Conservation (phyloP, 2,329 filamentous ascomycete species). For the Pyricularia pennisetigena region DNA sequence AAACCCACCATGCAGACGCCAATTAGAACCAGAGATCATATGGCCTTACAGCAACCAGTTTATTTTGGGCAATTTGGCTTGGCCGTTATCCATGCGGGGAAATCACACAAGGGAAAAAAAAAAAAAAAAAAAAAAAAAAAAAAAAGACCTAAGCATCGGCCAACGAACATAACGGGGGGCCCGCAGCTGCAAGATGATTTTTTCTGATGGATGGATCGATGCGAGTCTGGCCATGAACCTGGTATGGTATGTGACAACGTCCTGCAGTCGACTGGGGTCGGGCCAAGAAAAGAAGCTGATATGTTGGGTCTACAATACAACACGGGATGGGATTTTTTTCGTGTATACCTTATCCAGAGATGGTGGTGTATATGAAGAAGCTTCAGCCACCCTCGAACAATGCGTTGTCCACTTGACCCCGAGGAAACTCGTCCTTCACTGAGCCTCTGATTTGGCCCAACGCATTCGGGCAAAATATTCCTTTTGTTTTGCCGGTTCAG, state of each 20-base stretch:
- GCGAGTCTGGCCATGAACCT: neutral
- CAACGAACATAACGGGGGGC: too few relatives aligned
- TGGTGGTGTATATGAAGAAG: neutral
- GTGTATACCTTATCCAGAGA: neutral
- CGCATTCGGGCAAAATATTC: neutral
- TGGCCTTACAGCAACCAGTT: neutral
- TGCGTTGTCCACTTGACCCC: neutral
- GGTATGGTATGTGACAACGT: neutral
- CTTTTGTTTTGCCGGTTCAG: neutral
- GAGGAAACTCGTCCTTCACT: neutral
- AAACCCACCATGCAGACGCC: neutral
- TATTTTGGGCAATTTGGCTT: neutral
- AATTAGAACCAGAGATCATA: neutral
- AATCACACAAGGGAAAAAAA: neutral
- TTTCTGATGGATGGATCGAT: neutral
- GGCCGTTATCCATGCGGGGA: neutral
- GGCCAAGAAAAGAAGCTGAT: neutral
- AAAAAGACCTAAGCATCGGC: too few relatives aligned
- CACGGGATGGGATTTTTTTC: neutral
- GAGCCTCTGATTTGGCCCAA: neutral
- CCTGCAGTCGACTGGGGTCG: neutral
- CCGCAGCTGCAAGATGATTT: too few relatives aligned
- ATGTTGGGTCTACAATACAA: neutral
- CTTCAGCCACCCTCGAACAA: neutral
- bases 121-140: too few relatives aligned